phyloP scores from a whole-genome alignment of 768 basidiomycete species.

The Fibroporia radiculosa region DNA sequence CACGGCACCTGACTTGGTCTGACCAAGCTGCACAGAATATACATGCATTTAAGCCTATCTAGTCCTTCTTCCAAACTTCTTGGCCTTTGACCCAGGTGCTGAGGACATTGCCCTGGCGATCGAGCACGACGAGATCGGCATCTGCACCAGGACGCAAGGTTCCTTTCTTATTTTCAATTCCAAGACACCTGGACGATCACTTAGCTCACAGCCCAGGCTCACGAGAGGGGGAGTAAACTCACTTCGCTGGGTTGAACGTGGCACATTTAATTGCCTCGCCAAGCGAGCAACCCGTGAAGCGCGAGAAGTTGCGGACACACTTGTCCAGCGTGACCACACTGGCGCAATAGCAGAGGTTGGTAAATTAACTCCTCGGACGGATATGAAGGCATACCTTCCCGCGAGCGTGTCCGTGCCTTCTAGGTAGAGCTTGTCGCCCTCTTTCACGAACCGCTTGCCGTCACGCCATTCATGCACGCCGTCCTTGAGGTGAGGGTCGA shows the following conservation, averaged over 20 bases:
- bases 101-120: constrained; percentile 55
- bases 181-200: constrained; percentile 47
- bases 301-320: constrained; percentile 78
- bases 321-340: constrained; percentile 79
- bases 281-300: constrained; percentile 78
- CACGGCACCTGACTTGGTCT: too few species aligned
- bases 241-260: constrained; percentile 81
- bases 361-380: constrained; percentile 1
- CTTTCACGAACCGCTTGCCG: constrained; percentile 71
- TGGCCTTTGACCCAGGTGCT: constrained; percentile 75
- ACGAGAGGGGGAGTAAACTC: constrained; percentile 17
- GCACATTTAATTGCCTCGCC: constrained; percentile 82
- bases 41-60: neutral
- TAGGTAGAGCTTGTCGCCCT: constrained; percentile 72
- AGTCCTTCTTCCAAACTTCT: constrained; percentile 52
- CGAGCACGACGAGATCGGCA: constrained; percentile 77
- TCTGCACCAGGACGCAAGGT: constrained; percentile 76
- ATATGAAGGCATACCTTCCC: constrained; percentile 51
- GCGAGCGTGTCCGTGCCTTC: constrained; percentile 86
- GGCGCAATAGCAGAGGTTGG: neutral
- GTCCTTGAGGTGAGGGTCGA: constrained; percentile 79
- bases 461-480: constrained; percentile 88
- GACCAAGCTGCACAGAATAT: too few species aligned
- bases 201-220: neutral
- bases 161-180: constrained; percentile 75